phyloP scores from a whole-genome alignment of 2,329 filamentous ascomycete species.

The Colletotrichum magnum region DNA sequence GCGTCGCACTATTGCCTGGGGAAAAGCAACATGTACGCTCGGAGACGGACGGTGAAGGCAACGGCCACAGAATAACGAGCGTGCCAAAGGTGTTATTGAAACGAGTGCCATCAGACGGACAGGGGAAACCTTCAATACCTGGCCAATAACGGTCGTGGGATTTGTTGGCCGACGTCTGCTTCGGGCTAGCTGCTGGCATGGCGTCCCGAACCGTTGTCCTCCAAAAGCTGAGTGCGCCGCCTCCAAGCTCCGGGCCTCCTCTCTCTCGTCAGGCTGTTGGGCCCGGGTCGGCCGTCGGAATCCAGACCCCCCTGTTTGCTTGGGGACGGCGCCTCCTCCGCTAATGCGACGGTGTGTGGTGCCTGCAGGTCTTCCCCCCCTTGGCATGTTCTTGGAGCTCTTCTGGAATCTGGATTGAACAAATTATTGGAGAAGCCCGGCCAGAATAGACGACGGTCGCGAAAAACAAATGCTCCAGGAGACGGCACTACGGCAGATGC shows the following conservation, averaged over 20 bases:
- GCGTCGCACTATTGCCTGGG: slow-evolving; percentile 17
- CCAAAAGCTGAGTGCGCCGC: slow-evolving; percentile 13
- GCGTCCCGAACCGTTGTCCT: slow-evolving; percentile 39
- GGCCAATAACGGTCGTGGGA: slow-evolving; percentile 22
- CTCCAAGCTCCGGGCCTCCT: slow-evolving; percentile 8
- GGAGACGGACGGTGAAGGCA: slow-evolving; percentile 2
- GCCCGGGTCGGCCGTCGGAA: slow-evolving; percentile 36
- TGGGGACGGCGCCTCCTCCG: slow-evolving; percentile 15
- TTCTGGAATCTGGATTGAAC: slow-evolving; percentile 31
- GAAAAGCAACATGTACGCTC: slow-evolving; percentile 9
- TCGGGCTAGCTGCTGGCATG: slow-evolving; percentile 32
- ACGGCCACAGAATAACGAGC: slow-evolving; percentile 6
- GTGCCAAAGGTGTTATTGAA: slow-evolving; percentile 23
- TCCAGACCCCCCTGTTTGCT: slow-evolving; percentile 22
- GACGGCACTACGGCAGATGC: no score
- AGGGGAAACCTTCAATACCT: slow-evolving; percentile 22
- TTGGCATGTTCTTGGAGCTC: slow-evolving; percentile 32
- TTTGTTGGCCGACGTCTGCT: slow-evolving; percentile 21
- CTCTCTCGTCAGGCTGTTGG: slow-evolving; percentile 20
- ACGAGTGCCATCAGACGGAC: slow-evolving; percentile 10
- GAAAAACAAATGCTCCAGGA: not conserved
- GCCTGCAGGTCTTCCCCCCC: slow-evolving; percentile 26
- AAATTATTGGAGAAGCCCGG: slow-evolving; percentile 20
- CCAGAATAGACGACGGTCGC: slow-evolving; percentile 35
- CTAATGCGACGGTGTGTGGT: slow-evolving; percentile 29